phyloP scores from a whole-genome alignment of 768 basidiomycete genomes.

The Asterophora parasitica region DNA sequence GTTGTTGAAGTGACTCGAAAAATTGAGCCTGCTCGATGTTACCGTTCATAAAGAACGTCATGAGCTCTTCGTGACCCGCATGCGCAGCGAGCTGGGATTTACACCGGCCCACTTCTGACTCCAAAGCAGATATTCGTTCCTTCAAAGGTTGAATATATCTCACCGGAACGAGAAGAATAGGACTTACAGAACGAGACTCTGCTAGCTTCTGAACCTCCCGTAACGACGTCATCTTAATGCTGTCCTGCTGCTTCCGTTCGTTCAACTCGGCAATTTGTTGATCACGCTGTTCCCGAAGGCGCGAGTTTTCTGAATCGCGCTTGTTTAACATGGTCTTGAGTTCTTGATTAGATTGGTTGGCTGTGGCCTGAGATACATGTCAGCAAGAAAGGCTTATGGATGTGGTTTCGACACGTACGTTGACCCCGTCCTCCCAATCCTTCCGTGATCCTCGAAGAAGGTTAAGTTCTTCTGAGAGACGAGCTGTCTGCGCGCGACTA shows the following conservation, averaged over 20 bases:
- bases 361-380: constrained; percentile 23
- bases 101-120: constrained; percentile 68
- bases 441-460: constrained; percentile 33
- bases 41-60: constrained; percentile 62
- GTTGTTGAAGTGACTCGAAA: constrained; percentile 47
- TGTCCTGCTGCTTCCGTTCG: constrained; percentile 66
- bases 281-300: constrained; percentile 71
- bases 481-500: constrained; percentile 31
- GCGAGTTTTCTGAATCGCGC: constrained; percentile 60
- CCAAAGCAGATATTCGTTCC: constrained; percentile 69
- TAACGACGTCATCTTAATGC: constrained; percentile 48
- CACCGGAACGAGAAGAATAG: constrained; percentile 1
- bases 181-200: constrained; percentile 52
- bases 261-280: constrained; percentile 57
- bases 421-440: constrained; percentile 41
- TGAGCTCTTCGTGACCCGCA: constrained; percentile 63
- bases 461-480: constrained; percentile 41
- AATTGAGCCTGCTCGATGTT: constrained; percentile 48
- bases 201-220: constrained; percentile 64
- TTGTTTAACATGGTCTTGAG: constrained; percentile 55
- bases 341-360: constrained; percentile 55
- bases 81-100: constrained; percentile 76
- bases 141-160: constrained; percentile 24
- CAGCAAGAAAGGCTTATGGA: constrained; percentile 3
- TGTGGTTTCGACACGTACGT: constrained; percentile 31